Base-by-base conservation (phyloP, 1,139 yeast genomes). In the Nakaseomyces nivariensis region DNA sequence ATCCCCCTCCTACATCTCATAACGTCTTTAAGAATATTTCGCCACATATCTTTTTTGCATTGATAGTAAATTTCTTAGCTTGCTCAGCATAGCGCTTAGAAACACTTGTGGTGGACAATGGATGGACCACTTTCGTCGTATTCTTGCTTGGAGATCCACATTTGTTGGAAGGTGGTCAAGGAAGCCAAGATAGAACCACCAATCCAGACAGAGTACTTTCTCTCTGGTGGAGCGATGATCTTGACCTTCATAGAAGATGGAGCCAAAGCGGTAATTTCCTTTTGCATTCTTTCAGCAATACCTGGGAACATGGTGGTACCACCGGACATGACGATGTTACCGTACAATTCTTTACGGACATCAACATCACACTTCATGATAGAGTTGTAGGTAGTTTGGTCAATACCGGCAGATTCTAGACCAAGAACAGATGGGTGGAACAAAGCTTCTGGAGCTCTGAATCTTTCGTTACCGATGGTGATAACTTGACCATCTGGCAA, bases 261-360 rank as follows among this genome's bases (percentile, higher is more conserved):
- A 72, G 97, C 97, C 79, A 92, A 85, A 67, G 97, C 96, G 66
- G 97, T 88, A 69, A 92, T 89, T 79, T 92, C 97, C 87, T 90
- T 92, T 82, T 92, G 97, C 96, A 92, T 89, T 83, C 98, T 92
- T 82, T 92, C 97, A 74, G 97, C 97, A 74, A 92, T 89, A 81
- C 97, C 97, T 76, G 97, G 97, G 96, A 89, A 90, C 97, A 92
- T 88, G 66, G 97, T 90, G 69, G 97, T 89, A 86, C 97, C 98
- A 83, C 98, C 98, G 64, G 97, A 90, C 95, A 90, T 84, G 73
- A 92, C 98, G 71, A 92, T 92, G 85, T 92, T 92, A 77, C 96
- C 95, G 80, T 92, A 92, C 75, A 92, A 83, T 75, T 92, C 97
- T 81, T 88, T 90, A 79, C 98, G 88, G 66, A 92, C 97, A 77